Evolutionary conservation across 2,329 filamentous ascomycete genomes (phyloP), one percentile per base, ranked within the genome.

Genomic region (Penicillium hesseltinei): DNA sequence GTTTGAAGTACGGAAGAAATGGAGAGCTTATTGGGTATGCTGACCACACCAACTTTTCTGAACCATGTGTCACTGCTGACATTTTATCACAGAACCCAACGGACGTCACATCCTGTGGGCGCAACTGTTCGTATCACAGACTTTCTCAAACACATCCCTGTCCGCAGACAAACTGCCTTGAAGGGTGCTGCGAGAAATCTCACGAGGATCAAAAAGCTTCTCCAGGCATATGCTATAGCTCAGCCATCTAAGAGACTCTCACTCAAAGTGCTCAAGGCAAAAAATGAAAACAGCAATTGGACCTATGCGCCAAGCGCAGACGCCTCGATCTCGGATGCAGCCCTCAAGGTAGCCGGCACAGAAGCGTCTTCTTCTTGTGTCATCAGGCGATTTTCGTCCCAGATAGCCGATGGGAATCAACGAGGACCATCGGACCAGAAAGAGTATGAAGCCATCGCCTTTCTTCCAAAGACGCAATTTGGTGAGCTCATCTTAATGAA

Each of bases 231-330:
- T 71, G 83, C 84, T 10, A 76, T 88, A 40, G 82, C 84, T 17
- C 78, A 83, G 57, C 83, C 83, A 5, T 69, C 75, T 10, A 78
- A 81, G n/a, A 75, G 85, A 13, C 75, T 88, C 27, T 81, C 81
- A 1, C 65, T 85, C n/a, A 81, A 77, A 57, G 73, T 80, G 0
- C 61, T 88, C 21, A 83, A 85, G 68, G 82, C 78, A 2, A 86
- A 85, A 69, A 87, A 84, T 63, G 81, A 87, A 61, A 80, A 81
- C 54, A 72, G 67, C 4, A 89, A 89, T 45, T 86, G 84, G 75
- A 75, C 79, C 15, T 88, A 87, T 68, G 82, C 81, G 1, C 83
- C 85, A 0, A 81, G 79, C 43, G 60, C 73, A 27, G 74, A 73
- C 21, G 75, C 78, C 7, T 77, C 72, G 38, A 66, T 83, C 2